phyloP scores from a whole-genome alignment of 805 yeast genomes.

The Metschnikowia hibisci region DNA sequence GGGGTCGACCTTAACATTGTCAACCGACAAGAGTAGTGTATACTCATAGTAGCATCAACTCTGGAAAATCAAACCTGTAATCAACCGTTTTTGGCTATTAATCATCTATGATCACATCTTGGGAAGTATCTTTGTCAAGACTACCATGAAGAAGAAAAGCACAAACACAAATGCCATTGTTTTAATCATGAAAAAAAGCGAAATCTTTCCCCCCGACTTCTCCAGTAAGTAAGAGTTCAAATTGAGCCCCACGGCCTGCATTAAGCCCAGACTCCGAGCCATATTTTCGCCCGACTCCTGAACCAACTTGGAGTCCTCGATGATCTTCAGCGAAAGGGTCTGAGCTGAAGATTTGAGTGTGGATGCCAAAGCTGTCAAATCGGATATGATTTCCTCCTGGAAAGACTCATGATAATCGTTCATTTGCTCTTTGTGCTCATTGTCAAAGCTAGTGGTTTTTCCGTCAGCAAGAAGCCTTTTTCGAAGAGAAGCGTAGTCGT shows the following conservation, averaged over 20 bases:
- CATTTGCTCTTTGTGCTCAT: slow-evolving; percentile 16
- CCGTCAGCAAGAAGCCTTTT: slow-evolving; percentile 17
- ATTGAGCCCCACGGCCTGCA: slow-evolving; percentile 30
- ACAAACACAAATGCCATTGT: slow-evolving; percentile 24
- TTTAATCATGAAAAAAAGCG: slow-evolving; percentile 36
- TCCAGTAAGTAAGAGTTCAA: slow-evolving; percentile 35
- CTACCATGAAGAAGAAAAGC: slow-evolving; percentile 28
- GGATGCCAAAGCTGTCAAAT: slow-evolving; percentile 46
- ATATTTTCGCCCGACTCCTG: slow-evolving; percentile 34
- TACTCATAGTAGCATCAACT: too few species aligned
- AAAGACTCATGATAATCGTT: slow-evolving; percentile 40
- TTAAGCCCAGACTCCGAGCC: slow-evolving; percentile 20
- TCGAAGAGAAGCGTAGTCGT: slow-evolving; percentile 16
- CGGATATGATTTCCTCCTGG: slow-evolving; percentile 48
- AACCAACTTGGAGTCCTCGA: slow-evolving; percentile 33
- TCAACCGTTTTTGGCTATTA: too few species aligned
- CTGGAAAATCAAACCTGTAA: too few species aligned
- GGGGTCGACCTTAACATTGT: too few species aligned
- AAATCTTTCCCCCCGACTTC: slow-evolving; percentile 39
- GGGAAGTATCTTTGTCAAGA: slow-evolving; percentile 36
- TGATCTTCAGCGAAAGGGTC: slow-evolving; percentile 33
- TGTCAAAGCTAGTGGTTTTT: slow-evolving; percentile 10
- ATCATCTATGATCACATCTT: slow-evolving; percentile 28
- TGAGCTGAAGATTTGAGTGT: slow-evolving; percentile 47
- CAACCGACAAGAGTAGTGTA: too few species aligned